These are phyloP conservation scores for Penicillium sclerotiorum DNA, from an alignment of 2,329 filamentous ascomycete genomes.

Conservation along the genomic window DNA sequence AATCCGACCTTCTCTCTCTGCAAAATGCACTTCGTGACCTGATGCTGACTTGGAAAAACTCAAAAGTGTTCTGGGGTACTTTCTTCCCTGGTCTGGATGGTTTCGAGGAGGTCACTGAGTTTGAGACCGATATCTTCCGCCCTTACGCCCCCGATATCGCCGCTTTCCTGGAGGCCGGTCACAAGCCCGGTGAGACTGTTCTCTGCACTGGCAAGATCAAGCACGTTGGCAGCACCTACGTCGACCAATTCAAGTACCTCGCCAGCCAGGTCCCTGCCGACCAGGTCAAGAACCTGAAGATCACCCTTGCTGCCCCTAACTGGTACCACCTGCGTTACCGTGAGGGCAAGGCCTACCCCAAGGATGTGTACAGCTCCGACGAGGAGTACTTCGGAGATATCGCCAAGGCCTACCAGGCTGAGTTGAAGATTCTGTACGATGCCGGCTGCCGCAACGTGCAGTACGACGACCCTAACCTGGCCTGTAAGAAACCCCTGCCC, in stretches of 20 bases:
- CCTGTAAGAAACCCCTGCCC: constrained; percentile 50
- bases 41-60: too few relatives aligned
- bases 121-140: constrained; percentile 56
- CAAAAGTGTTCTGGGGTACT: constrained; percentile 62
- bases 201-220: constrained; percentile 62
- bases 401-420: constrained; percentile 66
- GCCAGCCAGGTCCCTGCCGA: constrained; percentile 62
- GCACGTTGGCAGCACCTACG: constrained; percentile 59
- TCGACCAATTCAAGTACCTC: constrained; percentile 62
- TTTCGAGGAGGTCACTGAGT: constrained; percentile 56
- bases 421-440: constrained; percentile 63
- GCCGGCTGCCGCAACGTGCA: constrained; percentile 68
- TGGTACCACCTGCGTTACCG: constrained; percentile 70
- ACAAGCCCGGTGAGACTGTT: constrained; percentile 60
- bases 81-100: constrained; percentile 59
- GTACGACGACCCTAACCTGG: constrained; percentile 68
- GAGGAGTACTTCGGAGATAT: constrained; percentile 67
- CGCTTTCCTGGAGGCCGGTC: constrained; percentile 61
- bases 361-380: constrained; percentile 59
- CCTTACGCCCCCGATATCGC: constrained; percentile 64
- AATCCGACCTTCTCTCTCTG: not conserved
- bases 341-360: constrained; percentile 59
- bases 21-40: not conserved
- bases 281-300: constrained; percentile 66
- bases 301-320: constrained; percentile 67